These are phyloP conservation scores for Paralagenidium karlingii DNA, from an alignment of 352 stramenopile genomes.

Conservation along the genomic window DNA sequence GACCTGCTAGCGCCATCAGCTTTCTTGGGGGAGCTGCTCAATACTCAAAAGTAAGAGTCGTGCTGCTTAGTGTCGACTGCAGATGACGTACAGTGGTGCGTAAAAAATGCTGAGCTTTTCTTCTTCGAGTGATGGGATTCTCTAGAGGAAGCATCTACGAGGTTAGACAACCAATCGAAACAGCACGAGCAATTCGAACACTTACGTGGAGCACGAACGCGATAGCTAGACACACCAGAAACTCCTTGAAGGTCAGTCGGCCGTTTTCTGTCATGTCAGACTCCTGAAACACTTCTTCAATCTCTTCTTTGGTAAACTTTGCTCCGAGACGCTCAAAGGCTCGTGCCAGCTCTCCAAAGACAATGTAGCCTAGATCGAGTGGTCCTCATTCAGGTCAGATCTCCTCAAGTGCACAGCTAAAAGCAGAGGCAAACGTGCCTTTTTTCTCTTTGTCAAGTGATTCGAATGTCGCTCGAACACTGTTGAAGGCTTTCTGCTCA, in stretches of 20 bases:
- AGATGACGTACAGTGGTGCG: constrained; percentile 43
- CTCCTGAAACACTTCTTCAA: constrained; percentile 62
- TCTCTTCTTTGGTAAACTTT: constrained; percentile 60
- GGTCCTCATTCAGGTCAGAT: background rate
- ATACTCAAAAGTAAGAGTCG: no score
- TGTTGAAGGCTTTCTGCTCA: constrained; percentile 55
- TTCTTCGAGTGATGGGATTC: constrained; percentile 62
- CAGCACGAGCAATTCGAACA: background rate
- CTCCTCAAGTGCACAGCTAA: background rate
- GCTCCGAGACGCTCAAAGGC: constrained; percentile 67
- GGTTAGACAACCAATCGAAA: background rate
- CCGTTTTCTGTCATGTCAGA: constrained; percentile 77
- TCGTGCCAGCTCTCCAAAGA: constrained; percentile 51
- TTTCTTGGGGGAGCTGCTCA: no score
- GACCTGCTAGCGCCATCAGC: no score
- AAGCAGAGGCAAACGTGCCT: constrained; percentile 8
- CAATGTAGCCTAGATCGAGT: constrained; percentile 31
- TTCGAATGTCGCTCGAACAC: constrained; percentile 55
- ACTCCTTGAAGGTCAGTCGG: constrained; percentile 78
- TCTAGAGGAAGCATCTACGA: constrained; percentile 14
- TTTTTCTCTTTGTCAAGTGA: constrained; percentile 45
- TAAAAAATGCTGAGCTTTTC: constrained; percentile 73
- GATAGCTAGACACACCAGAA: constrained; percentile 78
- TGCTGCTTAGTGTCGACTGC: no score
- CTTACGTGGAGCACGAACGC: constrained; percentile 76